These are phyloP conservation scores for Aquilaria malaccensis DNA, from an alignment of 345 rosid genomes.

Conservation along the genomic window DNA sequence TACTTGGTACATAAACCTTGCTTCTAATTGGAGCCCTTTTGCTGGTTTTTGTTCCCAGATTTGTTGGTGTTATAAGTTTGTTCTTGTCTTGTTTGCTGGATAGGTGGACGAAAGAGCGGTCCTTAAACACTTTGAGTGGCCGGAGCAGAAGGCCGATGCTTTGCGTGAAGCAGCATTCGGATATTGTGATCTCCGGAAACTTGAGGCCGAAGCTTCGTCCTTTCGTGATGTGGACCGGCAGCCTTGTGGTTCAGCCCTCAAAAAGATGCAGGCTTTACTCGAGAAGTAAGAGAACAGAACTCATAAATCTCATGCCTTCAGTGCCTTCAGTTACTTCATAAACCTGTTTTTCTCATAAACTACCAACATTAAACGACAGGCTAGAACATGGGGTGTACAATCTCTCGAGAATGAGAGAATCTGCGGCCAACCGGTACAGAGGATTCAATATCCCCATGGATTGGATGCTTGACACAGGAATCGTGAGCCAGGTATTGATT, in stretches of 20 bases:
- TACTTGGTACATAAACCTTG: conserved; percentile 42
- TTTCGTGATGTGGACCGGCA: conserved; percentile 62
- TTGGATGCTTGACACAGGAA: conserved; percentile 97
- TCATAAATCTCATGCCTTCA: background rate
- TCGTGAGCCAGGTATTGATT: conserved; percentile 67
- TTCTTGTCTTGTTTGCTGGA: background rate
- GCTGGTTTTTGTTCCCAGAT: background rate
- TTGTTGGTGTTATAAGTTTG: background rate
- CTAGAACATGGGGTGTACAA: conserved; percentile 91
- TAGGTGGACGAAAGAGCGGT: conserved; percentile 96
- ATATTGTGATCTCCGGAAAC: conserved; percentile 79
- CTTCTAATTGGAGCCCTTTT: background rate
- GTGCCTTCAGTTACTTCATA: background rate
- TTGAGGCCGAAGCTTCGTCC: conserved; percentile 72
- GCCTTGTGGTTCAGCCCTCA: conserved; percentile 59
- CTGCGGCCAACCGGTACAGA: conserved; percentile 59
- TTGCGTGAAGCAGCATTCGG: conserved; percentile 94
- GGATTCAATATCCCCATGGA: conserved; percentile 69
- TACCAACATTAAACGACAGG: conserved; percentile 23
- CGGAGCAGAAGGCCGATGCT: conserved; percentile 89
- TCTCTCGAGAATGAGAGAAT: conserved; percentile 87
- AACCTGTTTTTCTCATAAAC: background rate
- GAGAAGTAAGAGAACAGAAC: conserved; percentile 54
- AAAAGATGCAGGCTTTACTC: conserved; percentile 86
- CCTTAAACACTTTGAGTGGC: conserved; percentile 85